Percentiles rank a stretch among this genome's conserved stretches.
Conservation (phyloP, 2,329 filamentous ascomycete genomes). For the Exserohilum rostratum region DNA sequence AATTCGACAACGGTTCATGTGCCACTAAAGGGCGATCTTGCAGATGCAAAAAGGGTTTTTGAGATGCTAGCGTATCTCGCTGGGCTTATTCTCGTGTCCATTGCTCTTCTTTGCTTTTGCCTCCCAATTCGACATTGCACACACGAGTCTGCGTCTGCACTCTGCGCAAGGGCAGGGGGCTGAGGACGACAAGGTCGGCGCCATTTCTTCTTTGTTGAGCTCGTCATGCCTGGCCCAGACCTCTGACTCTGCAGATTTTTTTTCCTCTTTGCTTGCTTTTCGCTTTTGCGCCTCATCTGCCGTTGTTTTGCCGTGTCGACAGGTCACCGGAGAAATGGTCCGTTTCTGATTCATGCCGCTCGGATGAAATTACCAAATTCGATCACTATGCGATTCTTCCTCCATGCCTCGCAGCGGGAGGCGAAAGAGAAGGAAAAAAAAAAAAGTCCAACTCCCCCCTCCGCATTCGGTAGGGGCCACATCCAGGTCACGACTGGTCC, state of each 20-base stretch:
- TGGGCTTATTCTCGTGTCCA: not conserved
- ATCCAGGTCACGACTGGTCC: not conserved
- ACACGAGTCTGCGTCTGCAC: not conserved
- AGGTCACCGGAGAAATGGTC: not conserved
- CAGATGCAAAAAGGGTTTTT: constrained; percentile 17
- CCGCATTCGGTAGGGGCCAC: not conserved
- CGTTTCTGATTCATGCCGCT: constrained; percentile 11
- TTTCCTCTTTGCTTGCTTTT: not conserved
- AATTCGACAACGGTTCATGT: constrained; percentile 28
- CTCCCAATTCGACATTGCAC: not conserved
- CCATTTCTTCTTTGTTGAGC: constrained; percentile 10
- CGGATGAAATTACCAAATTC: constrained; percentile 12
- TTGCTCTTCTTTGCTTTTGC: not conserved
- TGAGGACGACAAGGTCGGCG: not conserved
- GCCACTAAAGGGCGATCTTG: constrained; percentile 37
- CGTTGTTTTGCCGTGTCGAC: constrained; percentile 13
- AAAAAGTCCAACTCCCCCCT: not conserved
- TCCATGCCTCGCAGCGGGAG: not conserved
- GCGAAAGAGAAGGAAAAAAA: not conserved
- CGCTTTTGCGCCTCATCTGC: no score
- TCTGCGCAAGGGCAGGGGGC: not conserved
- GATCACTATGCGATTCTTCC: constrained; percentile 2
- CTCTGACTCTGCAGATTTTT: constrained; percentile 13
- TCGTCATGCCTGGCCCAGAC: constrained; percentile 5
- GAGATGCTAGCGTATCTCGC: constrained; percentile 29